phyloP scores from a whole-genome alignment of 305 asterid genomes.

The Plantago lanceolata region DNA sequence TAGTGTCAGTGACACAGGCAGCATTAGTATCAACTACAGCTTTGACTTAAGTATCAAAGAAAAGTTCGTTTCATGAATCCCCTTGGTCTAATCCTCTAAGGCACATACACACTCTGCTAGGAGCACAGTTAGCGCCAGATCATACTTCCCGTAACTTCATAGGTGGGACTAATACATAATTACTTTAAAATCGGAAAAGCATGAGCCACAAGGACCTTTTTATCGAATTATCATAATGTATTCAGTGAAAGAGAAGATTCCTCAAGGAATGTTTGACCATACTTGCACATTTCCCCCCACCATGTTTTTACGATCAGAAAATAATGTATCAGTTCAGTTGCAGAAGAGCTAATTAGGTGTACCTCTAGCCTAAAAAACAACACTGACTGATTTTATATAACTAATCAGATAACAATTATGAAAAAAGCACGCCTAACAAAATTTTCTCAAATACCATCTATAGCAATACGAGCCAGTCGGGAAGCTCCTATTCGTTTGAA shows the following conservation, averaged over 20 bases:
- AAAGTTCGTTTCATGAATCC: neutral
- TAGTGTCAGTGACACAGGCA: neutral
- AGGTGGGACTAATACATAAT: too few relatives aligned
- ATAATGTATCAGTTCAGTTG: too few relatives aligned
- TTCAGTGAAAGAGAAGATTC: too few relatives aligned
- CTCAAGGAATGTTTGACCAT: too few relatives aligned
- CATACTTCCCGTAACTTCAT: too few relatives aligned
- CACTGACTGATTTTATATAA: neutral
- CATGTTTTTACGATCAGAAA: too few relatives aligned
- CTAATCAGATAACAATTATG: conserved; percentile 1
- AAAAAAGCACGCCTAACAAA: conserved; percentile 3
- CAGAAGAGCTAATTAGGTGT: neutral
- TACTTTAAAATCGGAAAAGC: too few relatives aligned
- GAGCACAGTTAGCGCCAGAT: too few relatives aligned
- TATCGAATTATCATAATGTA: too few relatives aligned
- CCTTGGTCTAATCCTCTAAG: neutral
- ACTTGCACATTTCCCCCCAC: too few relatives aligned
- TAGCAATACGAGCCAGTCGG: conserved; percentile 83
- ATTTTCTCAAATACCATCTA: conserved; percentile 52
- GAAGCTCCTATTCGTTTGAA: conserved; percentile 97
- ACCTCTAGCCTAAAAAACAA: neutral
- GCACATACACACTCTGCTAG: too few relatives aligned
- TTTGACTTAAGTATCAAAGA: conserved; percentile 14
- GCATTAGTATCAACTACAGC: conserved; percentile 17
- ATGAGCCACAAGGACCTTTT: too few relatives aligned